Evolutionary conservation across 2,329 filamentous ascomycete species (phyloP).

Genomic region (Orbilia javanica): DNA sequence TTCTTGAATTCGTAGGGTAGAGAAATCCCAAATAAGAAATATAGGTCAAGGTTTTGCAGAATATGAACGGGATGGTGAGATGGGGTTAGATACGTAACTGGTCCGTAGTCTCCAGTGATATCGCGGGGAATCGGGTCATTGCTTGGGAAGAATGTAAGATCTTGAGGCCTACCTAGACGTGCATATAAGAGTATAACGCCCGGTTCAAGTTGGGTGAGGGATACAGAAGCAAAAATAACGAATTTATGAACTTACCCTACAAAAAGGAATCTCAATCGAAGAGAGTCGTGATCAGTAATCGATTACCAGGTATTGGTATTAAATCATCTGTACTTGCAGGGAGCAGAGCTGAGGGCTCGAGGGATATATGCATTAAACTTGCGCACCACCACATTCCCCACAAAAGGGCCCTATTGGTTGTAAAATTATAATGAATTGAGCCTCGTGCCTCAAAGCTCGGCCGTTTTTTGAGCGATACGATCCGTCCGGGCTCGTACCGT

Average conservation of each 20-base stretch:
- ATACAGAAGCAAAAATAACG: background rate
- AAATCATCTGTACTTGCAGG: background rate
- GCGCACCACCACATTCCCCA: constrained; percentile 1
- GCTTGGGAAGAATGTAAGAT: background rate
- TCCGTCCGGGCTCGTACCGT: constrained; percentile 11
- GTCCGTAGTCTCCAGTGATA: background rate
- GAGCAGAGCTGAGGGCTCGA: background rate
- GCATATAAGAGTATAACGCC: background rate
- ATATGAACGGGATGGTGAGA: background rate
- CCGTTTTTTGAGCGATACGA: background rate
- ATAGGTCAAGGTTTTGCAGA: background rate
- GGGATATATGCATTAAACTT: background rate
- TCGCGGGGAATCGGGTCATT: constrained; percentile 13
- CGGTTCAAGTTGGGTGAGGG: background rate
- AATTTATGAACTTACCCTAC: background rate
- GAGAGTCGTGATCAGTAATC: constrained; percentile 11
- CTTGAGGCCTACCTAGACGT: background rate
- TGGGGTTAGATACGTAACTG: background rate
- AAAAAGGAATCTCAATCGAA: background rate
- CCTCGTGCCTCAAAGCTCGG: background rate
- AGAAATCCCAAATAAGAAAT: constrained; percentile 13
- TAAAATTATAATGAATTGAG: background rate
- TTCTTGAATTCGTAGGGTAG: background rate
- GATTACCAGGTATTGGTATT: constrained; percentile 3
- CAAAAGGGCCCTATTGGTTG: constrained; percentile 5